Evolutionary conservation across 2,329 filamentous ascomycete species (phyloP).

Genomic region (Fusarium guadeloupense): DNA sequence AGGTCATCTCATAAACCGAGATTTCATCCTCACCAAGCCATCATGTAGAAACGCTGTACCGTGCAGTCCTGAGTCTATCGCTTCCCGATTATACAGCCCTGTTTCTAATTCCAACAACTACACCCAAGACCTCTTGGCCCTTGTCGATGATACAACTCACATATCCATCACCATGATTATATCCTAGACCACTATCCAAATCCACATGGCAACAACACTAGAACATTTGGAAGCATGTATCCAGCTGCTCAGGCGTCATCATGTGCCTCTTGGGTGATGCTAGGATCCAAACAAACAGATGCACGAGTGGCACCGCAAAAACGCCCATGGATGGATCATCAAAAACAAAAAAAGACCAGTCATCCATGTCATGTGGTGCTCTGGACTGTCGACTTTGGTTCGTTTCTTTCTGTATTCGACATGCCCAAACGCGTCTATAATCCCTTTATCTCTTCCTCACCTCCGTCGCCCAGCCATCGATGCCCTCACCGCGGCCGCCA

Average conservation of each 20-base stretch:
- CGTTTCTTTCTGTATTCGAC: constrained; percentile 37
- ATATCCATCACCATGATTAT: neutral
- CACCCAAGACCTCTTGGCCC: neutral
- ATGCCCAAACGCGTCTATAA: constrained; percentile 30
- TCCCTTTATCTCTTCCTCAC: constrained; percentile 77
- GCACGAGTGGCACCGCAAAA: constrained; percentile 17
- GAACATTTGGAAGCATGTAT: constrained; percentile 6
- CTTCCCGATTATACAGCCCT: constrained; percentile 2
- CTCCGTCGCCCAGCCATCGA: constrained; percentile 92
- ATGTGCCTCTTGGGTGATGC: constrained; percentile 18
- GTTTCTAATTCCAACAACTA: neutral
- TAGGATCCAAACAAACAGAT: constrained; percentile 27
- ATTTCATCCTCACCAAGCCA: neutral
- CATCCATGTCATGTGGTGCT: constrained; percentile 14
- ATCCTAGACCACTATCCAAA: neutral
- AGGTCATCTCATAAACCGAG: too few species aligned
- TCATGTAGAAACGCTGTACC: neutral
- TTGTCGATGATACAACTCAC: neutral
- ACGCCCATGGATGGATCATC: constrained; percentile 15
- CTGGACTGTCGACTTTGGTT: constrained; percentile 28
- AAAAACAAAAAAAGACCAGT: constrained; percentile 27
- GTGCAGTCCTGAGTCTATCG: constrained; percentile 5
- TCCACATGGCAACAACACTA: constrained; percentile 1
- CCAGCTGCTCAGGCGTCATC: constrained; percentile 19
- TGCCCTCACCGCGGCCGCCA: constrained; percentile 87